A percentile compares a stretch with the other conserved stretches of the same genome.
These are phyloP conservation scores for Gyromitra esculenta DNA, from an alignment of 2,329 filamentous ascomycete species.

Conservation along the genomic window DNA sequence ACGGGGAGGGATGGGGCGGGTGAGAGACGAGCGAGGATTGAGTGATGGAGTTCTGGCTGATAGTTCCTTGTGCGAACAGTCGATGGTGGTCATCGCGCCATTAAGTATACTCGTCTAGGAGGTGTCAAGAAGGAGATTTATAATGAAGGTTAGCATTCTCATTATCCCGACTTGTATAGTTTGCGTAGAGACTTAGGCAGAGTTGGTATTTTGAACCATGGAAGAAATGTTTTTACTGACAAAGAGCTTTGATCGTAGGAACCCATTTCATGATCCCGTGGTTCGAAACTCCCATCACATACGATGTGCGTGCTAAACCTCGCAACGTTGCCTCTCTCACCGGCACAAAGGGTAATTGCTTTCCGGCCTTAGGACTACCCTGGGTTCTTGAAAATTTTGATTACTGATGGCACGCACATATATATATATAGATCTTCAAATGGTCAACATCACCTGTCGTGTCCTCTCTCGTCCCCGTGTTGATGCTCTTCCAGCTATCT, in stretches of 20 bases:
- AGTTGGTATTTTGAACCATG: background rate
- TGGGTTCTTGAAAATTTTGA: background rate
- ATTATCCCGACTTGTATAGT: background rate
- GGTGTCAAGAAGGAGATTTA: constrained; percentile 98
- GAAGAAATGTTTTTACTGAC: constrained; percentile 14
- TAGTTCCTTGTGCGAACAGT: constrained; percentile 65
- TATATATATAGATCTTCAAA: constrained; percentile 77
- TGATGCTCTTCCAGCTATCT: constrained; percentile 92
- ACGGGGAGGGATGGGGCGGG: constrained; percentile 9
- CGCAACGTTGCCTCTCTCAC: constrained; percentile 96
- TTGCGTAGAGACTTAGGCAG: background rate
- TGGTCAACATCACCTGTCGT: constrained; percentile 99
- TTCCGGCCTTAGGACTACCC: background rate
- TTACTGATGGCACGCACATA: too few species aligned
- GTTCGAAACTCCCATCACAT: constrained; percentile 96
- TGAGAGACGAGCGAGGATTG: constrained; percentile 46
- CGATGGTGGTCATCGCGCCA: constrained; percentile 97
- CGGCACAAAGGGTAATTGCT: constrained; percentile 75
- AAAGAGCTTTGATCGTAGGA: constrained; percentile 64
- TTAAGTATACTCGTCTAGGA: constrained; percentile 93
- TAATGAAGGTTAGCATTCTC: constrained; percentile 74
- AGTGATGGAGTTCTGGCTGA: constrained; percentile 41
- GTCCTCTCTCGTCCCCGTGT: constrained; percentile 91
- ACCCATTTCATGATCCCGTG: constrained; percentile 94
- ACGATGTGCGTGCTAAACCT: constrained; percentile 97